Evolutionary conservation across 306 rosid species (phyloP).

Genomic region (Rosa persica): DNA sequence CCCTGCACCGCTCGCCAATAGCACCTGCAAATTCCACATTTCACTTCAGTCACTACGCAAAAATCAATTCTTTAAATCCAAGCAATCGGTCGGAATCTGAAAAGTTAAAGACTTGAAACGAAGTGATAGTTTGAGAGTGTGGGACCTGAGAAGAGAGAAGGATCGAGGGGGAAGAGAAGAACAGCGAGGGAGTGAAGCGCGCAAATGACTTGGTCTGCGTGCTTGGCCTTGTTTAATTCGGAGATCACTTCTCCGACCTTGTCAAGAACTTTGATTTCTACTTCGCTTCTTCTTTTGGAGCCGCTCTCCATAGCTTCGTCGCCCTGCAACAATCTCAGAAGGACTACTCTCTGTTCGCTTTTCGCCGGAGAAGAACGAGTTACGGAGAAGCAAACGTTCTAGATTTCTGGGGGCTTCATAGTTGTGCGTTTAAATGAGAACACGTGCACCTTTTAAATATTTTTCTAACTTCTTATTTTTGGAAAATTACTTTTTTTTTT

Average conservation of each 20-base stretch:
- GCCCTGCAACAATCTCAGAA: neutral
- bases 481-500: too few species aligned
- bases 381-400: neutral
- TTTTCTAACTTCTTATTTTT: too few species aligned
- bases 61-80: neutral
- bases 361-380: neutral
- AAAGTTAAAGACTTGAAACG: neutral
- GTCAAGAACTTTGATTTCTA: constrained; percentile 42
- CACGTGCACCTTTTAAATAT: too few species aligned
- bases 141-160: constrained; percentile 67
- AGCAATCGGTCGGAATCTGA: neutral
- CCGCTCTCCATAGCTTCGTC: constrained; percentile 42
- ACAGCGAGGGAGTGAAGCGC: constrained; percentile 70
- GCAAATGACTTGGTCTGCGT: constrained; percentile 71
- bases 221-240: constrained; percentile 50
- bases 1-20: constrained; percentile 51
- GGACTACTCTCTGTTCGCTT: neutral
- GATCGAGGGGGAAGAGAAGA: constrained; percentile 64
- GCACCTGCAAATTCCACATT: constrained; percentile 47
- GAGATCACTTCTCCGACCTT: constrained; percentile 69
- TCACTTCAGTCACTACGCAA: constrained; percentile 6
- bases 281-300: constrained; percentile 39
- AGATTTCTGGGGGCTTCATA: neutral
- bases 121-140: constrained; percentile 9
- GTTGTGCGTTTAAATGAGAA: neutral